phyloP scores from a whole-genome alignment of 345 rosid genomes.

The Pistacia atlantica region DNA sequence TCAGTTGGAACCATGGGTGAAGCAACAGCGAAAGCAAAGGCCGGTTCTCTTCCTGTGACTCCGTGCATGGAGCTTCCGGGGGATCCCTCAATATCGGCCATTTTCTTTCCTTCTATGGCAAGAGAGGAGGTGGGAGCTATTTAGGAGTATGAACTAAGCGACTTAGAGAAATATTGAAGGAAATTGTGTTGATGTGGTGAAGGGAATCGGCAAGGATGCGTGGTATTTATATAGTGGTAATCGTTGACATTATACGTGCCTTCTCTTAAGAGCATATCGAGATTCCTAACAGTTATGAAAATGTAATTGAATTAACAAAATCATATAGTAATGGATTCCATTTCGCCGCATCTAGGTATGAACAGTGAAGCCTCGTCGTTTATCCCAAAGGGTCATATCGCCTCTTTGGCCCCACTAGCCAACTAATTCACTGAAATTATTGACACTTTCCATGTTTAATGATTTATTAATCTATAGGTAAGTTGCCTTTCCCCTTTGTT shows the following conservation, averaged over 20 bases:
- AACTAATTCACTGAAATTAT: constrained; percentile 4
- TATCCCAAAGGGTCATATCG: constrained; percentile 60
- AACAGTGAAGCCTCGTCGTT: constrained; percentile 37
- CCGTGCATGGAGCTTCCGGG: constrained; percentile 90
- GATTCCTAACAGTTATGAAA: constrained; percentile 48
- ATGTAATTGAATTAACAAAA: constrained; percentile 6
- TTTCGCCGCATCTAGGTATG: constrained; percentile 59
- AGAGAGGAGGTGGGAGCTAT: neutral
- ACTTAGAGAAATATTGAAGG: neutral
- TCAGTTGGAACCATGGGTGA: constrained; percentile 68
- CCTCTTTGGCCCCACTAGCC: constrained; percentile 10
- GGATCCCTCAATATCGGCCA: constrained; percentile 53
- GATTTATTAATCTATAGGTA: neutral
- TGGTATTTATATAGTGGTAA: constrained; percentile 39
- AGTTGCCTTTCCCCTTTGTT: neutral
- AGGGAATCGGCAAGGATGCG: neutral
- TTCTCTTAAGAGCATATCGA: constrained; percentile 32
- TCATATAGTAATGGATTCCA: constrained; percentile 37
- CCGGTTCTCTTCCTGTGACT: constrained; percentile 68
- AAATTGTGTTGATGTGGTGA: constrained; percentile 16
- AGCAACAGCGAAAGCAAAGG: constrained; percentile 61
- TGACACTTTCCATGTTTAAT: neutral
- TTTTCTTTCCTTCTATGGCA: constrained; percentile 15
- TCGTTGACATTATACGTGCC: constrained; percentile 51
- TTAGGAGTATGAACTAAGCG: too few relatives aligned